These are phyloP conservation scores for Pseudogymnoascus sp. DNA, from an alignment of 2,329 filamentous ascomycete genomes.

Conservation along the genomic window DNA sequence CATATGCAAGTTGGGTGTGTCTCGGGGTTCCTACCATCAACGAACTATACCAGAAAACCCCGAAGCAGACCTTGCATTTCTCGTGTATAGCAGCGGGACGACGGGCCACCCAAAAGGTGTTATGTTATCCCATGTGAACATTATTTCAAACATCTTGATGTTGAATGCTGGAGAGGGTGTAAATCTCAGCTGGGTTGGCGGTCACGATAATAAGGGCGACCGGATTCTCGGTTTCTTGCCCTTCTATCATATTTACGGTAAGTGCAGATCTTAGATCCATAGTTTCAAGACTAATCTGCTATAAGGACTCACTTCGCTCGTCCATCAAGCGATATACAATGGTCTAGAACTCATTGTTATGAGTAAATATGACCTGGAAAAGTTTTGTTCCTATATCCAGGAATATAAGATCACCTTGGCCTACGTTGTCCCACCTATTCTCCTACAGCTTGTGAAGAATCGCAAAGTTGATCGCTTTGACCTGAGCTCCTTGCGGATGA, in stretches of 20 bases:
- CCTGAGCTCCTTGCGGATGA: constrained; percentile 65
- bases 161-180: constrained; percentile 42
- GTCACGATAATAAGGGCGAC: constrained; percentile 50
- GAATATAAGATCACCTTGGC: constrained; percentile 62
- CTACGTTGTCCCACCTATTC: constrained; percentile 74
- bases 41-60: constrained; percentile 55
- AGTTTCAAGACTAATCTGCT: constrained; percentile 12
- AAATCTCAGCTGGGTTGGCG: constrained; percentile 47
- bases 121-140: constrained; percentile 38
- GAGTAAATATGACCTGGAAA: constrained; percentile 68
- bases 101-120: constrained; percentile 82
- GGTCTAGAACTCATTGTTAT: constrained; percentile 63
- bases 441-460: constrained; percentile 69
- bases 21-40: constrained; percentile 33
- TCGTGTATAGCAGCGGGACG: constrained; percentile 77
- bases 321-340: constrained; percentile 56
- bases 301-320: constrained; percentile 55
- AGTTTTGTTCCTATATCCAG: constrained; percentile 67
- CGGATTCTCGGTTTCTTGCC: constrained; percentile 67
- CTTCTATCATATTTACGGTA: constrained; percentile 66
- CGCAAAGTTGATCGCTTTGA: constrained; percentile 70
- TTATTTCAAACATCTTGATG: constrained; percentile 33
- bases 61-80: constrained; percentile 48
- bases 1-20: constrained; percentile 51
- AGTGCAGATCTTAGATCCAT: background rate